Evolutionary conservation across 139 green algal species (phyloP), one percentile per base, ranked within the genome.

Genomic region (Mychonastes homosphaera): DNA sequence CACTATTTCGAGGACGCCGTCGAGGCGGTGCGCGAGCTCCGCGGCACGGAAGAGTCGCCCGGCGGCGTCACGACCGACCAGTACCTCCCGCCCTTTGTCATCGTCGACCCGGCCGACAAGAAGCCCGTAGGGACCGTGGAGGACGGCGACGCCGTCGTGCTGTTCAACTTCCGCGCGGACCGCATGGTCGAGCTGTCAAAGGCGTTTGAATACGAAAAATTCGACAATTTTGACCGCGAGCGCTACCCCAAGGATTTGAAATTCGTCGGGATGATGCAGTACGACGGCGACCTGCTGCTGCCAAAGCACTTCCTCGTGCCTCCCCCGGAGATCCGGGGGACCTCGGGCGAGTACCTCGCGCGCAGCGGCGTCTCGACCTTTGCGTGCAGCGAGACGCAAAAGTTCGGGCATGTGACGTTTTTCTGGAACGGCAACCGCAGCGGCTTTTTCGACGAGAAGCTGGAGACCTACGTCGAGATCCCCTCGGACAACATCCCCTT

Each of bases 371-470:
- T 95, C 36, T 69, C 53, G 53, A 92, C 85, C 27, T 97, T 95
- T 70, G 90, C 86, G 2, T 95, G 85, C 87, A 86, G 68, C 27
- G 90, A 97, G 76, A 97, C 89, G 5, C 86, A 95, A 65, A 97
- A 96, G 80, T 94, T 97, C 65, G 85, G 89, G 18, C 85, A 90
- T 66, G 80, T 93, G 28, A 97, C 90, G 6, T 97, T 97, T 76
- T 97, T 97, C 79, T 97, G 90, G 90, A 97, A 97, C 67, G 90
- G 90, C 66, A 97, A 97, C 82, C 81, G 89, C 53, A 87, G 72
- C 6, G 90, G 90, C 16, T 95, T 93, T 73, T 91, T 96, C 61
- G 71, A 96, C 58, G 75, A 84, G 60, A 75, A 83, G 19, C 58
- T 90, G 56, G 90, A 97, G 79, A 95, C 84, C 6, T 97, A 94